A percentile compares a stretch with the other conserved stretches of the same genome.
Evolutionary conservation across 2,329 filamentous ascomycete genomes (phyloP).

Genomic region (Fusarium liriodendri): DNA sequence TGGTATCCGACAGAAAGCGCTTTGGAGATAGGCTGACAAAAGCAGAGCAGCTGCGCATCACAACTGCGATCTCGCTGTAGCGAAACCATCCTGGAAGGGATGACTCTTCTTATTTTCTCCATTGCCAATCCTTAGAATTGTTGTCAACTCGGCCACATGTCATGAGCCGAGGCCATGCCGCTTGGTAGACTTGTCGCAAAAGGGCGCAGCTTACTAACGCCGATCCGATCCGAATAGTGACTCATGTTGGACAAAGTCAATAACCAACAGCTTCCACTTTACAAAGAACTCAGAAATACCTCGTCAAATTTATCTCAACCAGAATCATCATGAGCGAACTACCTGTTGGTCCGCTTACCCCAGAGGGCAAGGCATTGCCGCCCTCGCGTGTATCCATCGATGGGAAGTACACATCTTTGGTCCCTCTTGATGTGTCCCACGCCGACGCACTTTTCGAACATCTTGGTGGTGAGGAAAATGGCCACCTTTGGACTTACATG

Average conservation of each 20-base stretch:
- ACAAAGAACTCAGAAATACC: neutral
- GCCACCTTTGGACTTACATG: conserved; percentile 50
- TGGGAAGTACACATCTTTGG: conserved; percentile 47
- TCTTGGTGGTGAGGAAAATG: conserved; percentile 48
- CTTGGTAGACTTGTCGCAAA: neutral
- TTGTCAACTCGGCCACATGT: neutral
- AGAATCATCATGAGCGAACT: conserved; percentile 12
- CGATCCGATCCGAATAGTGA: neutral
- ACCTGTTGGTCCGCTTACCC: conserved; percentile 35
- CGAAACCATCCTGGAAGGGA: neutral
- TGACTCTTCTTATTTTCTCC: too few species aligned
- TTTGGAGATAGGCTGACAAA: neutral
- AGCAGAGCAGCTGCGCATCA: neutral
- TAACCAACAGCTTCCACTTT: neutral
- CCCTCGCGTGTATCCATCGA: conserved; percentile 39
- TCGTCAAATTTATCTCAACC: neutral
- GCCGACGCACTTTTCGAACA: conserved; percentile 46
- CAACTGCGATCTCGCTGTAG: neutral
- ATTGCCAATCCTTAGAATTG: neutral
- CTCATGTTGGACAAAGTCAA: neutral
- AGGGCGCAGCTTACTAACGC: neutral
- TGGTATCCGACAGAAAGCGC: neutral
- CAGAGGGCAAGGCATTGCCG: conserved; percentile 17
- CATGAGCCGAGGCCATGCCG: neutral
- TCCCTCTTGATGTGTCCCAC: conserved; percentile 44